Conservation (phyloP, 371 early-diverging fungal species). For the Fennellomyces sp. region DNA sequence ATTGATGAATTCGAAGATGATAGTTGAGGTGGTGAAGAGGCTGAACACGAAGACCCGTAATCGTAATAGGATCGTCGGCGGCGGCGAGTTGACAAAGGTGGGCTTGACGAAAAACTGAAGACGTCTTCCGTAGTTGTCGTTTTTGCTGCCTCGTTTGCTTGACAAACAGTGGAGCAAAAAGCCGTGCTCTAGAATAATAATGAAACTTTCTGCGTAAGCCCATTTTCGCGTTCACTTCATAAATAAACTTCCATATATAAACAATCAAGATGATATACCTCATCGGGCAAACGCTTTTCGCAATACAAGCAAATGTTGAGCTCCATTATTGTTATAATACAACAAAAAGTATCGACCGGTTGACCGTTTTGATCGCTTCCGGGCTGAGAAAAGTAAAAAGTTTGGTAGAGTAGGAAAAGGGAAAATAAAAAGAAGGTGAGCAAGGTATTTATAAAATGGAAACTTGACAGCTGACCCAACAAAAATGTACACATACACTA, state of each 20-base stretch:
- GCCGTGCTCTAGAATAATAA: conserved; percentile 2
- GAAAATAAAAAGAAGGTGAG: neutral
- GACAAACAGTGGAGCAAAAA: conserved; percentile 10
- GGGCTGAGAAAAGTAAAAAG: neutral
- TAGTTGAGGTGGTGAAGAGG: neutral
- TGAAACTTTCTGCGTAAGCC: neutral
- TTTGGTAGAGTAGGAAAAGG: neutral
- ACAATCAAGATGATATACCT: conserved; percentile 7
- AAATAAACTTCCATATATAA: neutral
- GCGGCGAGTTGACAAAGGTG: neutral
- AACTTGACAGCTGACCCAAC: conserved; percentile 1
- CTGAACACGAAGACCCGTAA: neutral
- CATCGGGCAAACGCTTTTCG: conserved; percentile 17
- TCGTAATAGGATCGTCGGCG: neutral
- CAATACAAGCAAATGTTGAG: conserved; percentile 23
- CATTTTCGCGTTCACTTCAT: neutral
- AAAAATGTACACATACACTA: neutral
- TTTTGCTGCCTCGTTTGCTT: conserved; percentile 12
- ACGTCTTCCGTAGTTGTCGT: neutral
- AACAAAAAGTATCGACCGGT: neutral
- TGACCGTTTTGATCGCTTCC: neutral
- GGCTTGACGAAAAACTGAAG: neutral
- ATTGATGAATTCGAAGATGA: neutral
- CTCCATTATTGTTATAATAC: conserved; percentile 10
- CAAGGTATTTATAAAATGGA: neutral